Base-by-base conservation (phyloP, 2,329 filamentous ascomycete species). In the Calonectria pauciramosa region DNA sequence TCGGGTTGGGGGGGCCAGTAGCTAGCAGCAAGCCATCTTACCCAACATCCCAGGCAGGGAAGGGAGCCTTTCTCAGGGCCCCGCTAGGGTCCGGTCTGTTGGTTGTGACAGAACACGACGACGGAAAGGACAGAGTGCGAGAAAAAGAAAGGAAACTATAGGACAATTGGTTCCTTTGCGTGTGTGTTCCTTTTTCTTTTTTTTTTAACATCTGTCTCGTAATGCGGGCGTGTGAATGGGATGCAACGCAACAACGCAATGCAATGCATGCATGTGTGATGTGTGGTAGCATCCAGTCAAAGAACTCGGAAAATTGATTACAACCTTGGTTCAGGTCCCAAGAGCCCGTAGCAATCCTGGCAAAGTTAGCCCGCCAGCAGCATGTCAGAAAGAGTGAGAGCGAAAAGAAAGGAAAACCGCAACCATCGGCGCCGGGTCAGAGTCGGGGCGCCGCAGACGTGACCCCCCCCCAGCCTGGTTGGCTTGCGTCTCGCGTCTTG, bases 11-110 rank as follows among this genome's bases (percentile, higher is more conserved):
- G 34, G 41, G 41, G 44, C 23, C n/a, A 47, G 20, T n/a, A 6
- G n/a, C 34, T 63, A 63, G 56, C n/a, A 38, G 34, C 34, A 60
- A 60, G 56, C 56, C 56, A 60, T 60, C 23, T 54, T 32, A 34
- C 34, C 36, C 8, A 23, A 16, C n/a, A 60, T 38, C n/a, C 36
- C 23, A 18, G 56, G 23, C 30, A 32, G 30, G 30, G 30, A 32
- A 32, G 4, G 4, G 8, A 32, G 18, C 10, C 34, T 60, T 32
- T 28, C n/a, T 16, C 4, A 30, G 28, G 26, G 28, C 51, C 51
- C 51, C 28, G 28, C 26, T 1, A 54, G 14, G 26, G 51, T 20
- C 18, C 18, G 6, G 51, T 54, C 26, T 47, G 30, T 34, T 32
- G 52, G 30, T 56, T 56, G 30, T 32, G 28, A 20, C 56, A 41